Evolutionary conservation across 495 filamentous ascomycete species (phyloP).

Genomic region (Tirmania nivea): DNA sequence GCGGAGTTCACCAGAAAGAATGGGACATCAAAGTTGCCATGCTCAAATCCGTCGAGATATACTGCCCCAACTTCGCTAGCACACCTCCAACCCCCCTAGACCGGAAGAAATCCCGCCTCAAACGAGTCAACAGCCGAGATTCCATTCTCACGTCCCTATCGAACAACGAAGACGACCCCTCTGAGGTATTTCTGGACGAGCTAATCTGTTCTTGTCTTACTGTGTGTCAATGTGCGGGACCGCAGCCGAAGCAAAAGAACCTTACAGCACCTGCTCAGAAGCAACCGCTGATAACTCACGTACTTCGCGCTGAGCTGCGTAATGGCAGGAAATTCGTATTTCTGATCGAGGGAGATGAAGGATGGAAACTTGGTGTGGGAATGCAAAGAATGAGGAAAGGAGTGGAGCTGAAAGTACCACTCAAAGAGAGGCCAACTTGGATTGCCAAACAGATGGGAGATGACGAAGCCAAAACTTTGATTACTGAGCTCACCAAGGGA

Average conservation of each 20-base stretch:
- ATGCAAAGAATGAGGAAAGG: slow-evolving; percentile 53
- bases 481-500: neutral
- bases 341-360: slow-evolving; percentile 58
- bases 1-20: slow-evolving; percentile 68
- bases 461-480: neutral
- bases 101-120: slow-evolving; percentile 1
- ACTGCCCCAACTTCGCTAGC: slow-evolving; percentile 34
- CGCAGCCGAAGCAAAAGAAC: neutral
- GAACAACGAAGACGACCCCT: slow-evolving; percentile 4
- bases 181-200: slow-evolving; percentile 13
- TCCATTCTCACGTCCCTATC: slow-evolving; percentile 7
- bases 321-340: slow-evolving; percentile 74
- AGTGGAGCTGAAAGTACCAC: neutral
- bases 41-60: slow-evolving; percentile 76
- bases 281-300: slow-evolving; percentile 37
- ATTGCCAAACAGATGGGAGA: neutral
- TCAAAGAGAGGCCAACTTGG: neutral
- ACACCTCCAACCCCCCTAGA: neutral
- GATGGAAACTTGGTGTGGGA: slow-evolving; percentile 79
- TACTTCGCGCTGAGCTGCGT: slow-evolving; percentile 59
- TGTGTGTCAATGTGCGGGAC: neutral
- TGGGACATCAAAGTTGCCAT: slow-evolving; percentile 99
- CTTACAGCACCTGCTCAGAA: slow-evolving; percentile 8
- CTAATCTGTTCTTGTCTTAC: slow-evolving; percentile 7
- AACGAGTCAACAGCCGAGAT: slow-evolving; percentile 7